Conservation (phyloP, 2,329 filamentous ascomycete genomes). For the Xenoacremonium recifei region DNA sequence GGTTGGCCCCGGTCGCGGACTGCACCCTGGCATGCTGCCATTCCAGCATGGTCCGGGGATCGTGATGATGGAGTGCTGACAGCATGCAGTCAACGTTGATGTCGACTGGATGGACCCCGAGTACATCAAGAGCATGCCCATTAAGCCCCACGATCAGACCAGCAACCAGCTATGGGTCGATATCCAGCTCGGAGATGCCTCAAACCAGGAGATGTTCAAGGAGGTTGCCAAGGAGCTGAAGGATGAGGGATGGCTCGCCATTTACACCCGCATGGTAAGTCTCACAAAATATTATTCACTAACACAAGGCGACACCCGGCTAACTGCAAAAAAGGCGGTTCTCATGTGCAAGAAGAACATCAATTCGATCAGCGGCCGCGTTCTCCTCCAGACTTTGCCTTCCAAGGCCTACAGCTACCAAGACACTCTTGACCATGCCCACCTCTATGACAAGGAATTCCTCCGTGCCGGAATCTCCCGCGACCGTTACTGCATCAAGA, state of each 20-base stretch:
- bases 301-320: neutral
- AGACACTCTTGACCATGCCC: conserved; percentile 44
- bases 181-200: conserved; percentile 41
- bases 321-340: conserved; percentile 34
- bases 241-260: conserved; percentile 44
- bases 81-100: conserved; percentile 44
- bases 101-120: conserved; percentile 53
- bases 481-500: conserved; percentile 51
- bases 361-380: conserved; percentile 43
- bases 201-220: conserved; percentile 41
- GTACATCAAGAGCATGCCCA: conserved; percentile 43
- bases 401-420: conserved; percentile 45
- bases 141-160: conserved; percentile 47
- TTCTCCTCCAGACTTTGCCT: conserved; percentile 47
- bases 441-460: conserved; percentile 46
- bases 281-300: neutral
- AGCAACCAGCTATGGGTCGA: conserved; percentile 51
- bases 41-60: no score
- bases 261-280: conserved; percentile 45
- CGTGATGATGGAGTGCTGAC: no score
- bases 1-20: conserved; percentile 9
- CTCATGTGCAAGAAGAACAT: conserved; percentile 47
- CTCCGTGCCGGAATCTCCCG: conserved; percentile 41
- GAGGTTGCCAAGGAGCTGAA: conserved; percentile 43
- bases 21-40: no score